Conservation (phyloP, 129 eudicot genomes). For the Flaveria brownii region DNA sequence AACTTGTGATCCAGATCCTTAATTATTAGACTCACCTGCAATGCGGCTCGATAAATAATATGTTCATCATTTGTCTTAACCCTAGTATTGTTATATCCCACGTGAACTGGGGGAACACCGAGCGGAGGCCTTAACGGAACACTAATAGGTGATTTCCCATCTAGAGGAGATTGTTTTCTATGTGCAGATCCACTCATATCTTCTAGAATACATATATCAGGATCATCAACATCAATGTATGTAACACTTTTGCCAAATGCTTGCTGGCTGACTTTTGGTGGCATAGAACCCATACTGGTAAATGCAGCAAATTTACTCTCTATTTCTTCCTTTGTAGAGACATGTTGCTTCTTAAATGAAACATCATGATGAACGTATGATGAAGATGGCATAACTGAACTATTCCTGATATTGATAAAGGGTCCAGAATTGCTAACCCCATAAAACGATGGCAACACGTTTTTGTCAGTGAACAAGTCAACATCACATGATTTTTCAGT, state of each 20-base stretch:
- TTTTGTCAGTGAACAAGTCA: slow-evolving; percentile 28
- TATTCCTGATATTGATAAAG: slow-evolving; percentile 13
- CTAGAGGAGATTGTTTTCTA: slow-evolving; percentile 27
- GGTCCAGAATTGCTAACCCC: slow-evolving; percentile 26
- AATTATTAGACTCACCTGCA: slow-evolving; percentile 52
- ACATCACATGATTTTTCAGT: slow-evolving; percentile 31
- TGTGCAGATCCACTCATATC: slow-evolving; percentile 66
- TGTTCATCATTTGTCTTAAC: slow-evolving; percentile 63
- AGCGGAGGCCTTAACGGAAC: slow-evolving; percentile 36
- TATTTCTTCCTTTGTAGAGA: slow-evolving; percentile 32
- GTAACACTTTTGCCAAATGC: slow-evolving; percentile 31
- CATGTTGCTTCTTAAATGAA: slow-evolving; percentile 33
- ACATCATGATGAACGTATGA: slow-evolving; percentile 29
- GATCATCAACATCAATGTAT: slow-evolving; percentile 52
- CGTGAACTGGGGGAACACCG: slow-evolving; percentile 35
- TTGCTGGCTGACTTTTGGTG: slow-evolving; percentile 35
- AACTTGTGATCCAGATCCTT: slow-evolving; percentile 20
- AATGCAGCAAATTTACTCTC: slow-evolving; percentile 30
- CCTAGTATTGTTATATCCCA: slow-evolving; percentile 42
- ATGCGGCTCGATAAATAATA: slow-evolving; percentile 52
- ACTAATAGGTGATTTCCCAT: slow-evolving; percentile 41
- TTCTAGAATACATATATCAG: slow-evolving; percentile 80
- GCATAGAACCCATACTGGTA: slow-evolving; percentile 26
- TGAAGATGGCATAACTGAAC: slow-evolving; percentile 24
- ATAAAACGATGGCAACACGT: slow-evolving; percentile 29